phyloP scores from a whole-genome alignment of 345 rosid species.

The Conringia planisiliqua region DNA sequence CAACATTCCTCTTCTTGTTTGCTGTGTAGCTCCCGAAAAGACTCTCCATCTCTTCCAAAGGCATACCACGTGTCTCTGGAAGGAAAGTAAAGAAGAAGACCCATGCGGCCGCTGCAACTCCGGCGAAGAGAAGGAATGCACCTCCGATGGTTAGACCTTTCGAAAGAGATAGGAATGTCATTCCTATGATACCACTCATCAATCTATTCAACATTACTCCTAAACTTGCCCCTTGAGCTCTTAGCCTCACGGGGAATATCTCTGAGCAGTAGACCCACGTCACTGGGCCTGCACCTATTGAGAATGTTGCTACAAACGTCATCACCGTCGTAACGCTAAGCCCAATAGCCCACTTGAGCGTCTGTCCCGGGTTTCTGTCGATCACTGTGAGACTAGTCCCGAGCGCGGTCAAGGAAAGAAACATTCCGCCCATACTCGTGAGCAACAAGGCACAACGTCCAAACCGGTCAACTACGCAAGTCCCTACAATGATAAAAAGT shows the following conservation, averaged over 20 bases:
- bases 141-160: slow-evolving; percentile 50
- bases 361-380: slow-evolving; percentile 33
- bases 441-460: slow-evolving; percentile 67
- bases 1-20: slow-evolving; percentile 12
- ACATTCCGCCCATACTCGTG: slow-evolving; percentile 55
- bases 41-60: slow-evolving; percentile 52
- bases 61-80: slow-evolving; percentile 68
- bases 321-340: slow-evolving; percentile 47
- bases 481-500: slow-evolving; percentile 47
- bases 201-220: slow-evolving; percentile 62
- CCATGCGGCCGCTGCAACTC: slow-evolving; percentile 42
- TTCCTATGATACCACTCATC: slow-evolving; percentile 61
- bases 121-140: slow-evolving; percentile 49
- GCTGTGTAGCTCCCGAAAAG: slow-evolving; percentile 44
- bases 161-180: slow-evolving; percentile 52
- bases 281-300: slow-evolving; percentile 70
- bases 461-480: slow-evolving; percentile 50
- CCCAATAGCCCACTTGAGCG: slow-evolving; percentile 40
- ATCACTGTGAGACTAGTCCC: slow-evolving; percentile 44
- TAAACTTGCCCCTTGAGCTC: slow-evolving; percentile 72
- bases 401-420: slow-evolving; percentile 40
- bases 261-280: slow-evolving; percentile 78
- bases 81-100: slow-evolving; percentile 47
- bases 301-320: slow-evolving; percentile 55
- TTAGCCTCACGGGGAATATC: slow-evolving; percentile 55